Percentiles rank a stretch among this genome's conserved stretches.
These are phyloP conservation scores for Polytrichum formosum DNA, from an alignment of 225 moss, liverwort and hornwort species.

Conservation along the genomic window DNA sequence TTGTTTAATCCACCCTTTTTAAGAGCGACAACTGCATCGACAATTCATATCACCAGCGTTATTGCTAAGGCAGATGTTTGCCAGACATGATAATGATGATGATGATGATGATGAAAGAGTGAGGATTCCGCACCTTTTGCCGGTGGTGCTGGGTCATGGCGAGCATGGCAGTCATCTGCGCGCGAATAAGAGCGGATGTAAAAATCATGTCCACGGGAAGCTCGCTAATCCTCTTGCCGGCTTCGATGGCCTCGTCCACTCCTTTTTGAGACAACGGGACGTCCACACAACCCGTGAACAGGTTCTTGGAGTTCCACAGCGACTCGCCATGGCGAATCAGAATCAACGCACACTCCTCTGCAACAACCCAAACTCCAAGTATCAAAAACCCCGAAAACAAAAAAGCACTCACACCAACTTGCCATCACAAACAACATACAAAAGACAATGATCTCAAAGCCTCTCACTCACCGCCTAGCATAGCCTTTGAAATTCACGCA, in stretches of 20 bases:
- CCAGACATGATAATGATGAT: too few species aligned
- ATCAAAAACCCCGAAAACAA: too few species aligned
- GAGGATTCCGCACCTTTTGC: constrained; percentile 49
- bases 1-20: background rate
- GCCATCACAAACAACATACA: too few species aligned
- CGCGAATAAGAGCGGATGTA: constrained; percentile 89
- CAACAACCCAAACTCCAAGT: background rate
- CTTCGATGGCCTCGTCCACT: constrained; percentile 85
- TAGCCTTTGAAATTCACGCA: too few species aligned
- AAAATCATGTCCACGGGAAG: constrained; percentile 95
- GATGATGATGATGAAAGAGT: too few species aligned
- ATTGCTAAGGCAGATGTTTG: too few species aligned
- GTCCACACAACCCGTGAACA: constrained; percentile 95
- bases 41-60: too few species aligned
- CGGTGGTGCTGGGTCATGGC: constrained; percentile 97
- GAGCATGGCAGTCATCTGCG: constrained; percentile 97
- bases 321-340: constrained; percentile 95
- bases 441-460: too few species aligned
- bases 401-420: too few species aligned
- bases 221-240: constrained; percentile 78
- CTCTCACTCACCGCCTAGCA: too few species aligned
- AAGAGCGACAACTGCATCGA: too few species aligned
- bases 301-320: constrained; percentile 91
- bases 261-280: constrained; percentile 81
- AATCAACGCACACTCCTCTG: constrained; percentile 85